A percentile compares a stretch with the other conserved stretches of the same genome.
phyloP scores from a whole-genome alignment of 1,284 basidiomycete species.

The Somion occarium region DNA sequence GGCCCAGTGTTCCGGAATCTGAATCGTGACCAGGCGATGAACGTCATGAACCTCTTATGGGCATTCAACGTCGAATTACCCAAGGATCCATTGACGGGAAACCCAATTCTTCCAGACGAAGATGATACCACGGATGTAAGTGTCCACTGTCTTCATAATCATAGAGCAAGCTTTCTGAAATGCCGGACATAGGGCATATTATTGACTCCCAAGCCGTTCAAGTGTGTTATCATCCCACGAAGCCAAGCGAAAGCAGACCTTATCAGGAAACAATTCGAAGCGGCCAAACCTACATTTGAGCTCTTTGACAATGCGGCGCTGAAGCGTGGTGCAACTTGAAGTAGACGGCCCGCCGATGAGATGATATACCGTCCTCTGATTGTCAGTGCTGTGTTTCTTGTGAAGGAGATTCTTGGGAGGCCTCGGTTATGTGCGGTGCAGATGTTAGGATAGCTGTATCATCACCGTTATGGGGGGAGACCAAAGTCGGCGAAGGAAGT shows the following conservation, averaged over 20 bases:
- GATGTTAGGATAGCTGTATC: too few relatives aligned
- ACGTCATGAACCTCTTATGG: conserved; percentile 13
- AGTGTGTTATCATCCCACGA: conserved; percentile 4
- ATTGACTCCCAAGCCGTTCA: conserved; percentile 8
- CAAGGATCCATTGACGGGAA: conserved; percentile 6
- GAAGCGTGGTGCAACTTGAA: too few relatives aligned
- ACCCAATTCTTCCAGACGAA: conserved; percentile 1
- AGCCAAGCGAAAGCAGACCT: conserved; percentile 4
- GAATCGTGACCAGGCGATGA: conserved; percentile 5
- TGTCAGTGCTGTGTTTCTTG: too few relatives aligned
- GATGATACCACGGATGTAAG: conserved; percentile 3
- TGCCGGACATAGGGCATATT: not conserved
- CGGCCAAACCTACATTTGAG: not conserved
- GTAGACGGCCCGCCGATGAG: too few relatives aligned
- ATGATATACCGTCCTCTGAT: too few relatives aligned
- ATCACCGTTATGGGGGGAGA: too few relatives aligned
- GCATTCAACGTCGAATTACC: conserved; percentile 9
- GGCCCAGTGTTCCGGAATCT: not conserved
- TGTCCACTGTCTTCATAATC: not conserved
- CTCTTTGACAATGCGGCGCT: too few relatives aligned
- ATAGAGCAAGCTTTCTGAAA: not conserved
- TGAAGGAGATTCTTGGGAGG: too few relatives aligned
- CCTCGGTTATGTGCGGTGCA: too few relatives aligned
- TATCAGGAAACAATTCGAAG: conserved; percentile 3
- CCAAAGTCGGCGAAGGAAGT: too few relatives aligned